Percentiles rank a stretch among this genome's conserved stretches.
Evolutionary conservation across 2,329 filamentous ascomycete species (phyloP).

Genomic region (Colletotrichum sp.): DNA sequence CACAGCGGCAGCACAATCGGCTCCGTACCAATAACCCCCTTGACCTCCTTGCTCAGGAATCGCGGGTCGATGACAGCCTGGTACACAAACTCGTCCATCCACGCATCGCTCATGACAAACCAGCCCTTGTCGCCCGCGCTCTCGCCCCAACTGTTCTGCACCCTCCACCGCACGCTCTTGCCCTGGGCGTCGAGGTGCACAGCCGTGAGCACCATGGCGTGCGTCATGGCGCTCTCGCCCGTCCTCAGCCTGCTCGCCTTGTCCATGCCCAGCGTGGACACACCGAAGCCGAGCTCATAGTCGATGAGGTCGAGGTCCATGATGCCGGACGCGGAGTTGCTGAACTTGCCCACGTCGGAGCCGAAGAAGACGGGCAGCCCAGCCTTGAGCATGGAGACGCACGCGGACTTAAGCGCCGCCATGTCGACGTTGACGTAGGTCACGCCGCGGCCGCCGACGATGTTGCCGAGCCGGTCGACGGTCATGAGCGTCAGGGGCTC

Average conservation of each 20-base stretch:
- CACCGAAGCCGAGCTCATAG: slow-evolving; percentile 84
- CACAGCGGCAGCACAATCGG: slow-evolving; percentile 76
- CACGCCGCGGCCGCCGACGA: slow-evolving; percentile 76
- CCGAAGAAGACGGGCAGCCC: slow-evolving; percentile 89
- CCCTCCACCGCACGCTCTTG: slow-evolving; percentile 76
- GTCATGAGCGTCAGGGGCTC: slow-evolving; percentile 74
- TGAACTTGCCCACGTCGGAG: slow-evolving; percentile 85
- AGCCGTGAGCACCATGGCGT: slow-evolving; percentile 89
- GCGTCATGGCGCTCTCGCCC: slow-evolving; percentile 84
- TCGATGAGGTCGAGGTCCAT: slow-evolving; percentile 82
- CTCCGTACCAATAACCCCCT: slow-evolving; percentile 73
- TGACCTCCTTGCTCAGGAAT: slow-evolving; percentile 68
- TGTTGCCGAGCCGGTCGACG: slow-evolving; percentile 80
- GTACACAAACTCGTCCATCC: slow-evolving; percentile 84
- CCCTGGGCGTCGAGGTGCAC: slow-evolving; percentile 77
- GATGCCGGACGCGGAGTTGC: slow-evolving; percentile 69
- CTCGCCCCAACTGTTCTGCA: slow-evolving; percentile 86
- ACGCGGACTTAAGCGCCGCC: slow-evolving; percentile 71
- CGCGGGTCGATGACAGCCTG: slow-evolving; percentile 83
- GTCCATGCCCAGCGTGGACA: slow-evolving; percentile 73
- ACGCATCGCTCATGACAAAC: slow-evolving; percentile 86
- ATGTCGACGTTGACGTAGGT: slow-evolving; percentile 87
- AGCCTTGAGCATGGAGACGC: slow-evolving; percentile 77
- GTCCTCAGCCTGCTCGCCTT: slow-evolving; percentile 78
- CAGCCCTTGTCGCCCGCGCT: slow-evolving; percentile 76